Conservation (phyloP, 2,329 filamentous ascomycete genomes). For the Calonectria hawksworthii region DNA sequence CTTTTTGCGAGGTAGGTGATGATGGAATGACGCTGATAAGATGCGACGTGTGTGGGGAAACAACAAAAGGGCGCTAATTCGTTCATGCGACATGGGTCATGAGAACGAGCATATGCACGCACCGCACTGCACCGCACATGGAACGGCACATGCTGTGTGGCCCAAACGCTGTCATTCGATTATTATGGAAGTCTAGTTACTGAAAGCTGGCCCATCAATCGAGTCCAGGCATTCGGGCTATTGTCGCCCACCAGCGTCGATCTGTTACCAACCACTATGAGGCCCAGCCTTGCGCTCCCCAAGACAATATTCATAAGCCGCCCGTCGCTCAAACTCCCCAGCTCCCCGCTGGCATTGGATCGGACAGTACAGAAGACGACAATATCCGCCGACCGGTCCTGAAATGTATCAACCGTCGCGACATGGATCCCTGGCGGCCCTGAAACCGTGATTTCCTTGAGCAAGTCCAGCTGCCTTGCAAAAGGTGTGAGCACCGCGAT, state of each 20-base stretch:
- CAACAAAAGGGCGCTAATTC: conserved; percentile 3
- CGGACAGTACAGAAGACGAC: conserved; percentile 58
- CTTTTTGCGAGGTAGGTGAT: background rate
- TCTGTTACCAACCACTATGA: conserved; percentile 51
- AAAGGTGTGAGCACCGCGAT: conserved; percentile 59
- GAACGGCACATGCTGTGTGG: background rate
- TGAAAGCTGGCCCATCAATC: conserved; percentile 3
- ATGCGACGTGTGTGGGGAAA: background rate
- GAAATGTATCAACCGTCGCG: conserved; percentile 59
- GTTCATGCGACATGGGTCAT: conserved; percentile 8
- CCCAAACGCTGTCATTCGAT: background rate
- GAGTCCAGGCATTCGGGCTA: conserved; percentile 15
- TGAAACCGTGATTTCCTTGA: conserved; percentile 27
- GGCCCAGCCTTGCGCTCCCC: conserved; percentile 52
- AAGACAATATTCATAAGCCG: conserved; percentile 57
- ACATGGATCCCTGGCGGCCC: conserved; percentile 46
- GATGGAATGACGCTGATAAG: conserved; percentile 7
- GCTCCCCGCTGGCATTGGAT: conserved; percentile 54
- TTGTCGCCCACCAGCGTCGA: conserved; percentile 43
- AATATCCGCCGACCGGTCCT: conserved; percentile 59
- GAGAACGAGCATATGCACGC: background rate
- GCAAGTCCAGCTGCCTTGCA: conserved; percentile 47
- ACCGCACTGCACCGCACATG: background rate
- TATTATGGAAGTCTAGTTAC: background rate
- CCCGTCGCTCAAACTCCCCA: conserved; percentile 58